Conservation (phyloP, 176 grass and related monocot genomes). For the Pharus latifolius region DNA sequence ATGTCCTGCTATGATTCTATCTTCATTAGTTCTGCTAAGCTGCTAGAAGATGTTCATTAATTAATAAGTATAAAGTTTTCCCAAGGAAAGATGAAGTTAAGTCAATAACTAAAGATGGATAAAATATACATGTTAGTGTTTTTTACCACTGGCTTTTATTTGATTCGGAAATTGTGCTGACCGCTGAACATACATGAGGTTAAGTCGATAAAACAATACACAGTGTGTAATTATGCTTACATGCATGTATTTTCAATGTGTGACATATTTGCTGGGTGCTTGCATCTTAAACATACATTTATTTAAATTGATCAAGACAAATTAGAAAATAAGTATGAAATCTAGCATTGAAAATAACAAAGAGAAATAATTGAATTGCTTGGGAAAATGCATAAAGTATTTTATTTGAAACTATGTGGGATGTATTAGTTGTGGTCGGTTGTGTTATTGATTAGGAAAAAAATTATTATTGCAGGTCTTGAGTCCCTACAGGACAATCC, state of each 20-base stretch:
- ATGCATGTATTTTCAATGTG: neutral
- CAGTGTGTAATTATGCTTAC: neutral
- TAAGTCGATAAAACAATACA: too few relatives aligned
- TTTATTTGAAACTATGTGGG: neutral
- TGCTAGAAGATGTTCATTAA: neutral
- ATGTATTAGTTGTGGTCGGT: neutral
- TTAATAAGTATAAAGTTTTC: neutral
- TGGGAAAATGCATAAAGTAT: neutral
- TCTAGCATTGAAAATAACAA: neutral
- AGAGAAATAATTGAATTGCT: neutral
- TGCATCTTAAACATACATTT: neutral
- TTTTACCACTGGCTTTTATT: neutral
- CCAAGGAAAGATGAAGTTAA: neutral
- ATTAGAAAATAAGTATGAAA: neutral
- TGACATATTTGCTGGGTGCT: neutral
- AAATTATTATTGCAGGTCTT: conserved; percentile 46
- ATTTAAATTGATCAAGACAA: neutral
- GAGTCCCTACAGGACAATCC: conserved; percentile 88
- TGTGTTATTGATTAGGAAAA: conserved; percentile 11
- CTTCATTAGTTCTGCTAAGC: conserved; percentile 20
- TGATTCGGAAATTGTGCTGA: neutral
- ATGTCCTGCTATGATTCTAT: neutral
- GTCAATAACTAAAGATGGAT: neutral
- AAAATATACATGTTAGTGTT: neutral
- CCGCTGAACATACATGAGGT: conserved; percentile 1